Evolutionary conservation across 805 yeast species (phyloP).

Genomic region (Cyberlindnera meyerae): DNA sequence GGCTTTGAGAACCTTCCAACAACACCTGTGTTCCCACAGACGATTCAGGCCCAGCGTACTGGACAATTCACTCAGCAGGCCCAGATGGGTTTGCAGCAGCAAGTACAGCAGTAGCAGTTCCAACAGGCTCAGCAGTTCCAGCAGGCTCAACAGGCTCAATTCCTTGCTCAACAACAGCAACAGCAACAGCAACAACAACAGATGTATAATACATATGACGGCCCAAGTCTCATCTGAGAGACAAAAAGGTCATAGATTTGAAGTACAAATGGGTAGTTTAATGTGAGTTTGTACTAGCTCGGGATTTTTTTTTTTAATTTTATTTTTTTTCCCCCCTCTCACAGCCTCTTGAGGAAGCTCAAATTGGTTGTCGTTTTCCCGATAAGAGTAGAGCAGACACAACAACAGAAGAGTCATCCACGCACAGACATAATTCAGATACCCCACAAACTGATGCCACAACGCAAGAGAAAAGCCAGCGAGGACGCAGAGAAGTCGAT

Average conservation of each 20-base stretch:
- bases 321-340: no score
- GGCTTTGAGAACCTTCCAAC: slow-evolving; percentile 67
- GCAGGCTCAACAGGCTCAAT: slow-evolving; percentile 11
- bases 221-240: slow-evolving; percentile 16
- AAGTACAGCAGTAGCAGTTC: slow-evolving; percentile 13
- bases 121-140: slow-evolving; percentile 14
- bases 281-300: no score
- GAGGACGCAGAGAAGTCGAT: slow-evolving; percentile 1
- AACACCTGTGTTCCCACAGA: slow-evolving; percentile 63
- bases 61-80: slow-evolving; percentile 38
- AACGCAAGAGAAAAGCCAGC: slow-evolving; percentile 8
- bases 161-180: slow-evolving; percentile 15
- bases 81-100: slow-evolving; percentile 22
- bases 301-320: no score
- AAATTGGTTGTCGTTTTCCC: no score
- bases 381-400: no score
- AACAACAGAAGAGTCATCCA: no score
- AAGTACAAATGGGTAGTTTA: no score
- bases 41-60: slow-evolving; percentile 38
- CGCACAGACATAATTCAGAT: no score
- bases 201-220: slow-evolving; percentile 10
- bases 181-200: slow-evolving; percentile 10
- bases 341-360: no score
- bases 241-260: not conserved
- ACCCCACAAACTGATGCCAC: slow-evolving; percentile 1